Evolutionary conservation across 78 protist genomes (phyloP).

Genomic region (Polysphondylium violaceum): DNA sequence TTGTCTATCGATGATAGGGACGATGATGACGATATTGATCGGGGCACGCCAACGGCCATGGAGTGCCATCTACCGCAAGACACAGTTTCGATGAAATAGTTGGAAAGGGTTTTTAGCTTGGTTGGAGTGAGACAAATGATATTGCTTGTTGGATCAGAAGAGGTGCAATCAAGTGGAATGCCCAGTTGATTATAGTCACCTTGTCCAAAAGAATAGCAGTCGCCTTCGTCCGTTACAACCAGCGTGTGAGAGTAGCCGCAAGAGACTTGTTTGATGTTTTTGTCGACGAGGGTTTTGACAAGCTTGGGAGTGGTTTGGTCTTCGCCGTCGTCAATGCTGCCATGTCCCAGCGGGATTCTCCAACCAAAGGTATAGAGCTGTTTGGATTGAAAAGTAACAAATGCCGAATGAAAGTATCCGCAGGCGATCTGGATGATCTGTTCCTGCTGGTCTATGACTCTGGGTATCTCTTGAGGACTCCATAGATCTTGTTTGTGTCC

Average conservation of each 20-base stretch:
- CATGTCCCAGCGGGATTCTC: conserved; percentile 34
- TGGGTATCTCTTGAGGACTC: conserved; percentile 7
- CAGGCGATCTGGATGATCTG: conserved; percentile 10
- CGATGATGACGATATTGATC: too few relatives aligned
- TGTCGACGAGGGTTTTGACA: background rate
- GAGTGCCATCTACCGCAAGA: conserved; percentile 57
- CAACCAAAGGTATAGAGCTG: conserved; percentile 44
- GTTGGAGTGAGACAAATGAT: background rate
- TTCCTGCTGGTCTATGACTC: conserved; percentile 2
- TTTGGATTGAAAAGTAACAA: background rate
- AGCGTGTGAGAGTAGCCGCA: conserved; percentile 46
- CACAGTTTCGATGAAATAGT: conserved; percentile 13
- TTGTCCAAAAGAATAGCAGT: conserved; percentile 33
- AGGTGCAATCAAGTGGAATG: conserved; percentile 13
- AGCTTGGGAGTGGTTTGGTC: conserved; percentile 20
- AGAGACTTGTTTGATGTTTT: conserved; percentile 11
- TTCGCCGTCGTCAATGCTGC: background rate
- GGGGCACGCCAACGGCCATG: conserved; percentile 3
- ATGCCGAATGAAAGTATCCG: conserved; percentile 25
- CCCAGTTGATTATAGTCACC: conserved; percentile 71
- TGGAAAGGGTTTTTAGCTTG: background rate
- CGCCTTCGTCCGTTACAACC: conserved; percentile 28
- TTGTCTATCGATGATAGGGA: too few relatives aligned
- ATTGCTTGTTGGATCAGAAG: background rate
- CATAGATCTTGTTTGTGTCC: background rate